These are phyloP conservation scores for Hordeum pubiflorum DNA, from an alignment of 202 grass and related monocot genomes.

Conservation along the genomic window DNA sequence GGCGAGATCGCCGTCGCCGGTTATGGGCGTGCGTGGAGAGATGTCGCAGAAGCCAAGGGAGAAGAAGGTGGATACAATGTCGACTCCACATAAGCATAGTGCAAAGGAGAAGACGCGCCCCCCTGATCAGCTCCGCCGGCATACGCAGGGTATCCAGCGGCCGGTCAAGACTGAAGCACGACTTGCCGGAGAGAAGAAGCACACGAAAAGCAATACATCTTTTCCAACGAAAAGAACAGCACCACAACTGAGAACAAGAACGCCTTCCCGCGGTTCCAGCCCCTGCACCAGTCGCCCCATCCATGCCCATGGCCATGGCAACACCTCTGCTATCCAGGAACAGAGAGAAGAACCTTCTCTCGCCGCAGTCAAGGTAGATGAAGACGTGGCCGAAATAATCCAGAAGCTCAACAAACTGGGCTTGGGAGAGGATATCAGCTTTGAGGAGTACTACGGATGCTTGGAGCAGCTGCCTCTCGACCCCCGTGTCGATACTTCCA, in stretches of 20 bases:
- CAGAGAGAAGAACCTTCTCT: not conserved
- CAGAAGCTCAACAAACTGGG: slow-evolving; percentile 12
- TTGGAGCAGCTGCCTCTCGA: not conserved
- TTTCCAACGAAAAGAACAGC: not conserved
- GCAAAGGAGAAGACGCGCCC: not conserved
- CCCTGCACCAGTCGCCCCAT: not conserved
- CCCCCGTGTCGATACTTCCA: not conserved
- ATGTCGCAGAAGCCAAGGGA: not conserved
- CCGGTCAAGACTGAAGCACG: not conserved
- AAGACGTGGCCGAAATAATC: not conserved
- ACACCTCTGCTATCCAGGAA: not conserved
- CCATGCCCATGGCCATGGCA: not conserved
- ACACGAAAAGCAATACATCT: not conserved
- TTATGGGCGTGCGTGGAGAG: not conserved
- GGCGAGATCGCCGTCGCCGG: not conserved
- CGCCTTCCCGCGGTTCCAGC: not conserved
- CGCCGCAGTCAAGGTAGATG: not conserved
- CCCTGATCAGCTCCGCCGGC: not conserved
- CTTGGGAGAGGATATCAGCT: slow-evolving; percentile 23
- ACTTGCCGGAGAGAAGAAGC: not conserved
- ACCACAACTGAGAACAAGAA: not conserved
- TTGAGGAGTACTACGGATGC: not conserved
- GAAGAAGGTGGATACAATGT: not conserved
- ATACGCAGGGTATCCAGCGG: not conserved
- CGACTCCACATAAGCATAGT: too few species aligned